Evolutionary conservation across 371 early-diverging fungal species (phyloP).

Genomic region (Quaeritorhiza haematococci): DNA sequence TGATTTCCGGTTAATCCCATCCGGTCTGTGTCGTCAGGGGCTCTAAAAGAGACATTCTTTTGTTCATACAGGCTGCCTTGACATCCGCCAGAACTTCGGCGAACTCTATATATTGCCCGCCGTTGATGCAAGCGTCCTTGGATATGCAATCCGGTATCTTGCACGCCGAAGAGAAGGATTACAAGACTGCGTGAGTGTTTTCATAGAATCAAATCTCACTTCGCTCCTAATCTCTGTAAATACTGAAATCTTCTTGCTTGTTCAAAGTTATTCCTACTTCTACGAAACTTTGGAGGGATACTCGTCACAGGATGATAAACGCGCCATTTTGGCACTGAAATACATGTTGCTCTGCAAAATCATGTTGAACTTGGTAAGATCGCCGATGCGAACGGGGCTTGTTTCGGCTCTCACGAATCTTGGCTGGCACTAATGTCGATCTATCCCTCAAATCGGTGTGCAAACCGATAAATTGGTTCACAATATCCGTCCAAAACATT

Average conservation of each 20-base stretch:
- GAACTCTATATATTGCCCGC: constrained; percentile 97
- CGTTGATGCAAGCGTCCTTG: constrained; percentile 92
- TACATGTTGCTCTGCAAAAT: constrained; percentile 97
- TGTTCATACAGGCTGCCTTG: constrained; percentile 72
- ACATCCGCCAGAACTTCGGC: constrained; percentile 96
- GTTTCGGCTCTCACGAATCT: no score
- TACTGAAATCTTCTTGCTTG: no score
- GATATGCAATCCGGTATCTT: constrained; percentile 97
- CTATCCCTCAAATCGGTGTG: neutral
- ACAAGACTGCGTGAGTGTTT: constrained; percentile 82
- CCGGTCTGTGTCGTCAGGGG: neutral
- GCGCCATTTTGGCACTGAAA: constrained; percentile 84
- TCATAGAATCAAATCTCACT: no score
- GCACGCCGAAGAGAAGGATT: constrained; percentile 97
- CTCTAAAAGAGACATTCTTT: neutral
- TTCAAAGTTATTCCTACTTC: constrained; percentile 85
- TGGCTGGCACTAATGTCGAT: no score
- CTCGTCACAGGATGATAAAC: constrained; percentile 77
- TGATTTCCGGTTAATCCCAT: neutral
- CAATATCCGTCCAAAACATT: neutral
- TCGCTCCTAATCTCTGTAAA: no score
- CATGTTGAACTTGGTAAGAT: constrained; percentile 85
- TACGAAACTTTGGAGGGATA: constrained; percentile 96
- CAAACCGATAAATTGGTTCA: neutral
- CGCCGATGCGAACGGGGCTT: neutral